Evolutionary conservation across 1,284 basidiomycete species (phyloP), one percentile per base, ranked within the genome.

Genomic region (Irpex sp.): DNA sequence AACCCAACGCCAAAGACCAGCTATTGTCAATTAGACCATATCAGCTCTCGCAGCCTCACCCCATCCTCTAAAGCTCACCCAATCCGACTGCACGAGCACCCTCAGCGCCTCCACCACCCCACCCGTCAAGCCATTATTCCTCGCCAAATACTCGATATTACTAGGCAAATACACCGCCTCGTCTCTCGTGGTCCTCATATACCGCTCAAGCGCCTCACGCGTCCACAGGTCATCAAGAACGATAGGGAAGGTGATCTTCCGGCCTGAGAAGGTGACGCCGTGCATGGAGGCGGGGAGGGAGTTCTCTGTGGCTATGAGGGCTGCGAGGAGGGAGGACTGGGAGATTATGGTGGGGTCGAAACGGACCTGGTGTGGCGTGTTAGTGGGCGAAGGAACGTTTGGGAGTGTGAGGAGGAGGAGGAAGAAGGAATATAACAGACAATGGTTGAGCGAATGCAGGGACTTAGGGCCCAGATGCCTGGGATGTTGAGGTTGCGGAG

Each of bases 151-250:
- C 52, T 87, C 82, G 51, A 87, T 74, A 68, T 91, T 91, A 71
- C 84, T 86, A 0, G 88, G 89, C 0, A 92, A 75, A 70, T 91
- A 91, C 1, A 84, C 84, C 0, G 89, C 88, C 59, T 81, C 82
- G 59, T 81, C 77, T 11, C 88, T 76, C 0, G 78, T 81, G 0
- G 82, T 82, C 3, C 73, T 75, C 81, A 85, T 85, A 71, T 89
- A 90, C 59, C 79, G 77, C 40, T 80, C 71, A 26, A 89, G 75
- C 4, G 88, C 85, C 8, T 84, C 83, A 11, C 76, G 76, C 59
- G 75, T 82, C 81, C 86, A 85, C 8, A 76, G 78, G 67, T 91
- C 88, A 65, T 89, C 84, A 3, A 89, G 79, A 0, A 82, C 84
- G 31, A 89, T 82, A 0, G 89, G 89, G 63, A 91, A 83, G 3